Percentiles rank a stretch among this genome's conserved stretches.
Conservation (phyloP, 345 rosid species). For the Gossypium australe region DNA sequence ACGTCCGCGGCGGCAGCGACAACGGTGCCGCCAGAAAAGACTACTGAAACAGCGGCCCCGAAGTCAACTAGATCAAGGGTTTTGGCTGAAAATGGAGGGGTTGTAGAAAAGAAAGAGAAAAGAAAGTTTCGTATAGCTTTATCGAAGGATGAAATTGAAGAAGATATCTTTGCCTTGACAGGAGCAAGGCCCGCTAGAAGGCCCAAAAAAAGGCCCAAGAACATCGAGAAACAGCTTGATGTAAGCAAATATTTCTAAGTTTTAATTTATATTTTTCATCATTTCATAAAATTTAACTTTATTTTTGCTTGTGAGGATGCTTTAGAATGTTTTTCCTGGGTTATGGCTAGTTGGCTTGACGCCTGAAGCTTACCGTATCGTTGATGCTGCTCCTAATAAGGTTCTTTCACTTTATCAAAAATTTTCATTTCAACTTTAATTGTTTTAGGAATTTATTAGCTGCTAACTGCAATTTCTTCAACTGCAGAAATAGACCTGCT, state of each 20-base stretch:
- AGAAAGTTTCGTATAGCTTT: slow-evolving; percentile 66
- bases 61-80: slow-evolving; percentile 68
- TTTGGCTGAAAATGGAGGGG: slow-evolving; percentile 42
- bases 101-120: slow-evolving; percentile 53
- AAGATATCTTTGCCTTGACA: slow-evolving; percentile 78
- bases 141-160: slow-evolving; percentile 86
- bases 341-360: slow-evolving; percentile 75
- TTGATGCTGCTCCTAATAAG: slow-evolving; percentile 57
- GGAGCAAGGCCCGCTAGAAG: slow-evolving; percentile 77
- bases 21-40: slow-evolving; percentile 27
- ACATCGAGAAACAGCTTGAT: slow-evolving; percentile 70
- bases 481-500: slow-evolving; percentile 27
- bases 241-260: slow-evolving; percentile 31
- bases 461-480: background rate
- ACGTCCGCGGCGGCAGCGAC: slow-evolving; percentile 5
- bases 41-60: slow-evolving; percentile 29
- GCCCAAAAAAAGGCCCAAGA: slow-evolving; percentile 70
- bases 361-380: slow-evolving; percentile 59
- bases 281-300: background rate
- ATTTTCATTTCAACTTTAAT: slow-evolving; percentile 1
- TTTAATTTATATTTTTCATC: background rate
- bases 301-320: background rate
- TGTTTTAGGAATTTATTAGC: background rate
- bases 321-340: slow-evolving; percentile 71
- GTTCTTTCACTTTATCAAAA: slow-evolving; percentile 21